A percentile compares a stretch with the other conserved stretches of the same genome.
These are phyloP conservation scores for Claviceps maximensis DNA, from an alignment of 2,329 filamentous ascomycete species.

Conservation along the genomic window DNA sequence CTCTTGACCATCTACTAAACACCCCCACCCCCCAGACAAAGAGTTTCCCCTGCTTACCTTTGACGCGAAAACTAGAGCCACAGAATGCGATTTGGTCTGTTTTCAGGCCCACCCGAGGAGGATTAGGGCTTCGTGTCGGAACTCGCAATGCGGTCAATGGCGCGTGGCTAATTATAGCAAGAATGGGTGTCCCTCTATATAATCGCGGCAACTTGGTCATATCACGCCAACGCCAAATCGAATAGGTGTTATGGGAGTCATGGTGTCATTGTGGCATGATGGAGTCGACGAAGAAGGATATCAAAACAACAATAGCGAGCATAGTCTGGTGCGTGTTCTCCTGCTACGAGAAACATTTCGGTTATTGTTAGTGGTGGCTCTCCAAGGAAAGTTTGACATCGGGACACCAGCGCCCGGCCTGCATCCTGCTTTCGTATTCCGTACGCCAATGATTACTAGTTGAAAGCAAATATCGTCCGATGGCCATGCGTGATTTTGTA, in stretches of 20 bases:
- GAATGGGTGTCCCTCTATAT: neutral
- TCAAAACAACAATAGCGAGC: constrained; percentile 21
- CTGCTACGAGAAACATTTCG: constrained; percentile 14
- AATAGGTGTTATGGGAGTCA: neutral
- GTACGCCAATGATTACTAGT: constrained; percentile 2
- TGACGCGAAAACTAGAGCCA: constrained; percentile 44
- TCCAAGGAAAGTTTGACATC: constrained; percentile 18
- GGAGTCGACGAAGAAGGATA: constrained; percentile 5
- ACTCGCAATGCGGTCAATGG: constrained; percentile 2
- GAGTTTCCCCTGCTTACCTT: constrained; percentile 11
- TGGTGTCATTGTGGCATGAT: neutral
- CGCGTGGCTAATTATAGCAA: constrained; percentile 1
- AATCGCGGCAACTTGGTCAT: neutral
- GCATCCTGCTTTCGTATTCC: constrained; percentile 3
- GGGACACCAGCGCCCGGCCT: constrained; percentile 12
- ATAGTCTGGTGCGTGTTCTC: constrained; percentile 19
- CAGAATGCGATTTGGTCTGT: constrained; percentile 63
- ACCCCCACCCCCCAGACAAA: neutral
- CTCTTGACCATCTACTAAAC: neutral
- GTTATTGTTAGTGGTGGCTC: constrained; percentile 15
- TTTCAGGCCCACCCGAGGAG: constrained; percentile 57
- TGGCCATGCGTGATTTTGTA: neutral
- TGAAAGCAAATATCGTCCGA: constrained; percentile 1
- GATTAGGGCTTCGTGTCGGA: constrained; percentile 7
- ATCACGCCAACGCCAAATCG: neutral